Base-by-base conservation (phyloP, 768 basidiomycete genomes). In the Lentinus brumalis region DNA sequence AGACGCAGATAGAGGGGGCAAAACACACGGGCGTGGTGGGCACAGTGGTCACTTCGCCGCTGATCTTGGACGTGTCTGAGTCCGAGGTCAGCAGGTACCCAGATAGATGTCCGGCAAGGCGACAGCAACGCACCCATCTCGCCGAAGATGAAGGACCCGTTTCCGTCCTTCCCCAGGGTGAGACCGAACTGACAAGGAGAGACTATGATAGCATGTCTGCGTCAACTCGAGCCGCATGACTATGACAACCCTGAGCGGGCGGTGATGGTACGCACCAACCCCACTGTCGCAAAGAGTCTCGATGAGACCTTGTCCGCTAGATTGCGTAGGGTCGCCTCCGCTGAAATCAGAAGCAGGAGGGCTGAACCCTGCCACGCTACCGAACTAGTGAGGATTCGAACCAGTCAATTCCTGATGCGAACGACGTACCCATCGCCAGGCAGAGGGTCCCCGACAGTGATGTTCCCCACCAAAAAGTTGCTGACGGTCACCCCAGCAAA, bases 391-490 rank as follows among this genome's bases (percentile, higher is more conserved):
- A 42, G 11, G 41, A 14, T 12, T 4, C 4, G 11, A 5, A 10
- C n/a, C 41, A 12, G 40, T 10, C 0, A 50, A 30, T 8, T 35
- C 35, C 35, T 35, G 6, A 6, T 11, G 11, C 11, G 7, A 11
- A 35, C 8, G 8, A 45, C 44, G 16, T 21, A 56, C 62, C 62
- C 62, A 16, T 59, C 62, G 4, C 50, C 62, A 10, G 57, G 57
- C 11, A 63, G 57, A 38, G 53, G 53, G 16, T 63, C 62, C 7
- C 62, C 62, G 10, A 8, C 1, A 15, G 62, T 63, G 42, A 63
- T 63, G 50, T 63, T 59, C 14, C 62, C 62, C 4, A 58, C 62
- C 29, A 59, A n/a, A 32, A 63, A 59, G 29, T 56, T 14, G 50
- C 52, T 39, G 10, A 47, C 35, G 11, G 57, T 39, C 3, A 40